Percentiles rank a stretch among this genome's conserved stretches.
phyloP scores from a whole-genome alignment of 2,329 filamentous ascomycete genomes.

The Fusarium sp. region DNA sequence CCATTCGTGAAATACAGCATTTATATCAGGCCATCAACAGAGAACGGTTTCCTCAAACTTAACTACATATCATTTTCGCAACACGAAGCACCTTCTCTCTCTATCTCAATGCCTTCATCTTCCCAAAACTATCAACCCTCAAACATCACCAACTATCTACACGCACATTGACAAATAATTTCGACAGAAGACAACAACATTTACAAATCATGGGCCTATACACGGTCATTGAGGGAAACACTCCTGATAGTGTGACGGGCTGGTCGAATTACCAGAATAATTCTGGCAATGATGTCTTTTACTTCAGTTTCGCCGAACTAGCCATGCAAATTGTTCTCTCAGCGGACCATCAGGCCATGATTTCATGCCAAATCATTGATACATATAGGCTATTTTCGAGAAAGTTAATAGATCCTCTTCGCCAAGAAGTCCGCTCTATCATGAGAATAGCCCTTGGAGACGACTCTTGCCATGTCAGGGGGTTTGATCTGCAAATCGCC shows the following conservation, averaged over 20 bases:
- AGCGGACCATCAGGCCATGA: background rate
- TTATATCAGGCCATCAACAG: background rate
- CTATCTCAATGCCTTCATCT: background rate
- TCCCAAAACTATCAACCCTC: background rate
- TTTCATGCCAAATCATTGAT: constrained; percentile 7
- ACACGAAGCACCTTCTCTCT: background rate
- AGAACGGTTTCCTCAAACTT: background rate
- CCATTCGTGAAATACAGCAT: background rate
- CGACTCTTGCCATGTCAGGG: background rate
- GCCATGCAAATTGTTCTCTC: constrained; percentile 8
- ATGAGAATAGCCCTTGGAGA: background rate
- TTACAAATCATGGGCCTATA: background rate
- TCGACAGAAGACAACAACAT: background rate
- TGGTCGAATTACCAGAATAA: background rate
- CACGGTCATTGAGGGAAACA: background rate
- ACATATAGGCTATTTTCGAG: background rate
- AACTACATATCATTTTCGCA: background rate
- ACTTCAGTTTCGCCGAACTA: constrained; percentile 9
- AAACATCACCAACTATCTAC: background rate
- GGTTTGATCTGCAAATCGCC: constrained; percentile 8
- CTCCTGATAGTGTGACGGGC: constrained; percentile 4
- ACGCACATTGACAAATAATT: background rate
- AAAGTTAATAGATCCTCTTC: constrained; percentile 23
- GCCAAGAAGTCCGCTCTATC: constrained; percentile 20
- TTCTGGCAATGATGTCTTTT: background rate